phyloP scores from a whole-genome alignment of 2,329 filamentous ascomycete genomes.

The Colletotrichum sublineola region DNA sequence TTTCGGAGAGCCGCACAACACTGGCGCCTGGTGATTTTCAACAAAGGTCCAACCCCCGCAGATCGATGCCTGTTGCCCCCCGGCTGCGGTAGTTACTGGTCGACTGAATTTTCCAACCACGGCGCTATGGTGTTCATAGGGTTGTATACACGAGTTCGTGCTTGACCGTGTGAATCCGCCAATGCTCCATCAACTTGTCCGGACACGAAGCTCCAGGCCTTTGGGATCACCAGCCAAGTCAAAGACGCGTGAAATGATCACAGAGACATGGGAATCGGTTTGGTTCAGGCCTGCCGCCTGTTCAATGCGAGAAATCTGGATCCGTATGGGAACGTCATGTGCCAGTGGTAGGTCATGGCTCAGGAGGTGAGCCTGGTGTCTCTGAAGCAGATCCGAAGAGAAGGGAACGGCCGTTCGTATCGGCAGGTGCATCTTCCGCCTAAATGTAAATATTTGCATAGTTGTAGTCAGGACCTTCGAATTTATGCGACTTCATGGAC shows the following conservation, averaged over 20 bases:
- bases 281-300: neutral
- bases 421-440: neutral
- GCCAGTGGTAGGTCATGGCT: neutral
- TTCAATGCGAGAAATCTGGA: neutral
- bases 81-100: neutral
- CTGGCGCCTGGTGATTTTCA: neutral
- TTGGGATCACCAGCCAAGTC: neutral
- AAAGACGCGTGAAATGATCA: neutral
- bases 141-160: too few relatives aligned
- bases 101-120: neutral
- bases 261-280: neutral
- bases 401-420: neutral
- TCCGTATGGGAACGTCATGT: neutral
- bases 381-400: neutral
- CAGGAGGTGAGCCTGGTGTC: neutral
- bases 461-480: neutral
- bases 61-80: neutral
- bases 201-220: neutral
- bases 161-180: neutral
- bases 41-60: neutral
- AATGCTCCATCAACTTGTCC: neutral
- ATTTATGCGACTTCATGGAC: neutral
- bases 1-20: neutral
- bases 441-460: neutral
- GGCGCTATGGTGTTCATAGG: neutral